Percentiles rank a stretch among this genome's conserved stretches.
These are phyloP conservation scores for Clarireedia hainanense DNA, from an alignment of 2,329 filamentous ascomycete species.

Conservation along the genomic window DNA sequence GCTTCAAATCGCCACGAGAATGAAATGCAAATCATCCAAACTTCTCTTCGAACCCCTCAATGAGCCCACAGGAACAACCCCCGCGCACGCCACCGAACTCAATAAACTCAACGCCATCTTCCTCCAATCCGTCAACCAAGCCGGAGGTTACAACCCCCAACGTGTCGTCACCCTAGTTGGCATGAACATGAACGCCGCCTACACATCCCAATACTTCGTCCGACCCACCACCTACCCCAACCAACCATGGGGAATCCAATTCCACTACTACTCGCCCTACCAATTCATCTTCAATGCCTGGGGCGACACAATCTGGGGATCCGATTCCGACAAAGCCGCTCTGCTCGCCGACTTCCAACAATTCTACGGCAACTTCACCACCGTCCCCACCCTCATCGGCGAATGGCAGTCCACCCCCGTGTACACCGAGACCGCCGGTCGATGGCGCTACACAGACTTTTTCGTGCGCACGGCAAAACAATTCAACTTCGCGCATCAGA, in stretches of 20 bases:
- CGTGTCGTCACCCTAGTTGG: constrained; percentile 50
- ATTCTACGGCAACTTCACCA: constrained; percentile 46
- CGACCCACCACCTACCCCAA: constrained; percentile 41
- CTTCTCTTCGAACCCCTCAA: constrained; percentile 54
- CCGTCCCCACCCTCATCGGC: constrained; percentile 47
- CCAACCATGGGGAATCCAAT: constrained; percentile 50
- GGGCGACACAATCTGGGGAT: constrained; percentile 55
- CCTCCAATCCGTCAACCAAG: constrained; percentile 42
- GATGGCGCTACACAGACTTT: constrained; percentile 51
- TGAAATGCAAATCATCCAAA: constrained; percentile 45
- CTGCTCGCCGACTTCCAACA: constrained; percentile 42
- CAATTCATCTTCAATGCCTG: constrained; percentile 42
- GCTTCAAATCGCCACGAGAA: constrained; percentile 47
- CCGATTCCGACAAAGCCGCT: constrained; percentile 42
- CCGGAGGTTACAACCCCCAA: constrained; percentile 46
- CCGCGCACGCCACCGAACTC: constrained; percentile 40
- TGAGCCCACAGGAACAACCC: constrained; percentile 46
- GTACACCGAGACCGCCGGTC: constrained; percentile 45
- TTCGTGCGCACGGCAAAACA: constrained; percentile 41
- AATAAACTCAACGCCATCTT: constrained; percentile 52
- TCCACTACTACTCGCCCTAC: constrained; percentile 54
- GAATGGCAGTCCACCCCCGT: constrained; percentile 46
- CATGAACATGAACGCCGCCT: constrained; percentile 40
- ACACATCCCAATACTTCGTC: constrained; percentile 48
- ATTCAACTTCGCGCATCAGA: constrained; percentile 41